phyloP scores from a whole-genome alignment of 345 rosid genomes.

The Jatropha curcas region DNA sequence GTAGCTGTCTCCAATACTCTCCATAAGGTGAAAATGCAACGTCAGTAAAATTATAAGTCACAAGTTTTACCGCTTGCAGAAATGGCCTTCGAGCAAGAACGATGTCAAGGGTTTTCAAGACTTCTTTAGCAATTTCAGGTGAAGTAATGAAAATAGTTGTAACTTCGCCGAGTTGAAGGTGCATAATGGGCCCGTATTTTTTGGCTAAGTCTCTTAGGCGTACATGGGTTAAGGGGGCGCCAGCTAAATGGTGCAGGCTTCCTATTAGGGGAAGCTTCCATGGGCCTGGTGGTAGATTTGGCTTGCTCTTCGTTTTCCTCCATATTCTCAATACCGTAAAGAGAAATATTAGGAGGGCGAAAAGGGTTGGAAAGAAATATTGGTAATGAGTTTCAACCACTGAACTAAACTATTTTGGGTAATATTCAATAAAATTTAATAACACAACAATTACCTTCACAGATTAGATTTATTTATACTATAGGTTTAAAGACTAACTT shows the following conservation, averaged over 20 bases:
- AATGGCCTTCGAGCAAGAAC: not conserved
- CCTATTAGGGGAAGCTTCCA: constrained; percentile 41
- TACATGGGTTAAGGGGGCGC: constrained; percentile 7
- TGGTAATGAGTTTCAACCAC: too few relatives aligned
- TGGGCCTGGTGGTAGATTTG: constrained; percentile 34
- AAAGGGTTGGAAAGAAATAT: too few relatives aligned
- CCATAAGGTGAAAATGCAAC: not conserved
- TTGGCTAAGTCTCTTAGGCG: not conserved
- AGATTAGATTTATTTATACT: too few relatives aligned
- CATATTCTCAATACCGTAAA: constrained; percentile 1
- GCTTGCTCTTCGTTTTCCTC: not conserved
- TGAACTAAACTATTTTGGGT: too few relatives aligned
- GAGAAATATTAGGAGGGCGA: not conserved
- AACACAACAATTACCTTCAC: too few relatives aligned
- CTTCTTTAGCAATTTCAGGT: constrained; percentile 12
- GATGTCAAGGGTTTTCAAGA: constrained; percentile 6
- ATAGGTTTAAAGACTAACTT: too few relatives aligned
- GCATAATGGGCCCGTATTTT: constrained; percentile 15
- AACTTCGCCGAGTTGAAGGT: constrained; percentile 15
- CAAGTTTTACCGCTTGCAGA: not conserved
- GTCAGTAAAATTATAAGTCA: not conserved
- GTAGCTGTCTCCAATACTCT: constrained; percentile 1
- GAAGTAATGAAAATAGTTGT: not conserved
- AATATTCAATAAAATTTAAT: too few relatives aligned
- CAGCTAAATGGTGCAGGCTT: constrained; percentile 27